Base-by-base conservation (phyloP, 306 rosid genomes). In the Prunus armeniaca region DNA sequence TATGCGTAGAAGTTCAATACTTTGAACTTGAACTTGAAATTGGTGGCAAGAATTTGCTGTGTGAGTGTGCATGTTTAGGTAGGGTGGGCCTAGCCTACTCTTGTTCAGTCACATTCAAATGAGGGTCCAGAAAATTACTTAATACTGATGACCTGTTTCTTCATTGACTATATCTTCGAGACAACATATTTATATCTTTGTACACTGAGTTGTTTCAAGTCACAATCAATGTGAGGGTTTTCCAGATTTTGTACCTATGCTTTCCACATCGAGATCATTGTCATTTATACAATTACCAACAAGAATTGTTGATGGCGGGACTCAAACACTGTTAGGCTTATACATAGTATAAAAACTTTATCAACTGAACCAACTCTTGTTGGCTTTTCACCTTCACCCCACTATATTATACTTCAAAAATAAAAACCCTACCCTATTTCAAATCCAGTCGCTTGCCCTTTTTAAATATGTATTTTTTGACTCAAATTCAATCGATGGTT, bases 91-190 rank as follows among this genome's bases (percentile, higher is more conserved):
- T 38, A 38, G 43, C 2, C 2, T 43, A 0, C 34, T 22, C 2
- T 15, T 75, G 75, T 73, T 81, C 62, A 46, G 69, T 63, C 70
- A 1, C 20, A 0, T 4, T 70, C 75, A 72, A 63, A n/a, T 13
- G 5, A 69, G 50, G 73, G 65, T 51, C 86, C 71, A 34, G 72
- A 54, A 54, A 18, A 58, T 47, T 22, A 34, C 41, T 5, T 34
- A 34, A 74, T 27, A 65, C 15, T 18, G 46, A 67, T 75, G 14
- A 27, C 55, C 54, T 63, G 18, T 64, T 65, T 17, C 9, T 1
- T 11, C 19, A 56, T 58, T 41, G 55, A 60, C 38, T 24, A 1
- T 9, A 32, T 12, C 15, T 56, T 38, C 7, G 43, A 22, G 34
- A 32, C 41, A 6, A 49, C 69, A 17, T n/a, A 50, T 46, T 74